phyloP scores from a whole-genome alignment of 352 stramenopile genomes.

The Thraustochytrium sp. region DNA sequence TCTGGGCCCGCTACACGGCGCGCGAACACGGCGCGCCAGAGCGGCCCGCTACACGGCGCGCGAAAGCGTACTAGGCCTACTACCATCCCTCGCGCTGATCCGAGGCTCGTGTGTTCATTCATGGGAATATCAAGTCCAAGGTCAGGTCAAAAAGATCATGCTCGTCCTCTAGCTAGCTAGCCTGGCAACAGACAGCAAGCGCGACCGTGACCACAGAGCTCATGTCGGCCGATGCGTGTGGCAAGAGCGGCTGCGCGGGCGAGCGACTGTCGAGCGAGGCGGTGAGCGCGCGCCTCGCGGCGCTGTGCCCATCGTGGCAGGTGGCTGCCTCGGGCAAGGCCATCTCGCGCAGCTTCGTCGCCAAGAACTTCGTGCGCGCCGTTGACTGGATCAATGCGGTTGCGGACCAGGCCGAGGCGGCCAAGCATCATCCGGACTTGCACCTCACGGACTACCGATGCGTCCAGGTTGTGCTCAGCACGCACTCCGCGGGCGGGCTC shows the following conservation, averaged over 20 bases:
- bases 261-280: background rate
- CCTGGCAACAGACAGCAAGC: background rate
- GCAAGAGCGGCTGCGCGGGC: background rate
- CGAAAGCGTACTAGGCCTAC: too few species aligned
- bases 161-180: too few species aligned
- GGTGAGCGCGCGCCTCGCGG: background rate
- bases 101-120: too few species aligned
- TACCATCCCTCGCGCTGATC: too few species aligned
- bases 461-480: background rate
- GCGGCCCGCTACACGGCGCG: too few species aligned
- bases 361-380: background rate
- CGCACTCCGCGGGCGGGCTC: background rate
- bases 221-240: background rate
- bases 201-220: background rate
- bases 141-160: too few species aligned
- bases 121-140: too few species aligned
- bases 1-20: too few species aligned
- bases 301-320: slow-evolving; percentile 1
- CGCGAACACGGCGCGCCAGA: too few species aligned
- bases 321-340: background rate
- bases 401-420: background rate
- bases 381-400: background rate
- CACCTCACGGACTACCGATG: background rate
- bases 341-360: background rate
- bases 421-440: slow-evolving; percentile 15